Evolutionary conservation across 441 rosid genomes (phyloP), one percentile per base, ranked within the genome.

Genomic region (Iberis amara): DNA sequence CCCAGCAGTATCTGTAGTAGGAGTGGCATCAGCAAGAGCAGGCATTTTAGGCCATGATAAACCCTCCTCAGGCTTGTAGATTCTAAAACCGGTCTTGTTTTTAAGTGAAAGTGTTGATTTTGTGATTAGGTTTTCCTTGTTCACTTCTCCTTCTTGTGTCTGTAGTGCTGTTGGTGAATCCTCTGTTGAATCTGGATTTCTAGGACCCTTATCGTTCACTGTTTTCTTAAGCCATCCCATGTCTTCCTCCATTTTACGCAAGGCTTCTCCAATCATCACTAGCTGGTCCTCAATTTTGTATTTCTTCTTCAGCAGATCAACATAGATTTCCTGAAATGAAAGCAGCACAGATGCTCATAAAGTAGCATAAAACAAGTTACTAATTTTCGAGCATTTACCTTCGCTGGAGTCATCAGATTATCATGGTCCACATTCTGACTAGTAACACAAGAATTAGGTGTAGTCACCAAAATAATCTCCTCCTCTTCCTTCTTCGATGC

Each of bases 61-160:
- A 52, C 71, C 77, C 52, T 82, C 87, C 47, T 73, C 77, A 8
- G 97, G 96, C 66, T 69, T 86, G 82, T 96, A 94, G 59, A 89
- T 69, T 65, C 76, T 77, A 77, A 94, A 86, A 39, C 90, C 95
- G 55, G 83, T 81, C 79, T 57, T 79, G 76, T 71, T 90, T 79
- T 62, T 77, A 65, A 63, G 73, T 71, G 74, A 72, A 73, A 42
- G 79, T 72, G 52, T 82, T 53, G 51, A 23, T 27, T 26, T 41
- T 46, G 56, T 33, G 45, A 47, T 13, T 52, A 42, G 28, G 32
- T 56, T 64, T 4, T 28, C 61, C 37, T 53, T 59, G 52, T 52
- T 52, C 39, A 30, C 59, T 45, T 58, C 59, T 40, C 15, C 68
- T 50, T 68, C 47, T 36, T 38, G 8, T 51, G 63, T 24, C 39